Percentiles rank a stretch among this genome's conserved stretches.
These are phyloP conservation scores for Hypoxylon fragiforme DNA, from an alignment of 495 filamentous ascomycete genomes.

Conservation along the genomic window DNA sequence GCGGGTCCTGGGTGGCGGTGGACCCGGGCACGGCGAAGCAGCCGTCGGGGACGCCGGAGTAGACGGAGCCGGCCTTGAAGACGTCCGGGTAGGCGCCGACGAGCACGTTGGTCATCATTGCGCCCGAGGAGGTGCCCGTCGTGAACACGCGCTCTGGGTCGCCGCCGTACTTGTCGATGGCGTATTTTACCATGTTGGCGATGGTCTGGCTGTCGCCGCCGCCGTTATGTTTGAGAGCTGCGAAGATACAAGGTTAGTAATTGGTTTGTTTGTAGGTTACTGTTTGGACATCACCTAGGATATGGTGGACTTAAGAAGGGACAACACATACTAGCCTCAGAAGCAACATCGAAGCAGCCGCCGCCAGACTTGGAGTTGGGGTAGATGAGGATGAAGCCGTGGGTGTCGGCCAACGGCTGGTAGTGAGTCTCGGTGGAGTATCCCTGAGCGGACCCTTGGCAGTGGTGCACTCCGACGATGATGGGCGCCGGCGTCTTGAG, in stretches of 20 bases:
- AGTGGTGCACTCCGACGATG: constrained; percentile 61
- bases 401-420: constrained; percentile 31
- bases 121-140: constrained; percentile 57
- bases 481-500: constrained; percentile 55
- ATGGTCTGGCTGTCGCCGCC: constrained; percentile 62
- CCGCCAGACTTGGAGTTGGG: constrained; percentile 41
- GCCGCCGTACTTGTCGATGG: constrained; percentile 52
- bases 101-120: constrained; percentile 61
- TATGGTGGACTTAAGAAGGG: too few relatives aligned
- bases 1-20: constrained; percentile 48
- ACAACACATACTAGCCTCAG: constrained; percentile 37
- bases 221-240: constrained; percentile 56
- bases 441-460: constrained; percentile 52
- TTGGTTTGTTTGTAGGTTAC: too few relatives aligned
- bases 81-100: constrained; percentile 55
- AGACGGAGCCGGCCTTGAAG: constrained; percentile 54
- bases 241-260: neutral
- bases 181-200: constrained; percentile 61
- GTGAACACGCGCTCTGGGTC: constrained; percentile 55
- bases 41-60: constrained; percentile 54
- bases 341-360: constrained; percentile 41
- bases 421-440: constrained; percentile 55
- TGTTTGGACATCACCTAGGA: too few relatives aligned
- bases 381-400: constrained; percentile 41
- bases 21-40: constrained; percentile 51